Evolutionary conservation across 1,284 basidiomycete genomes (phyloP).

Genomic region (Grifola frondosa): DNA sequence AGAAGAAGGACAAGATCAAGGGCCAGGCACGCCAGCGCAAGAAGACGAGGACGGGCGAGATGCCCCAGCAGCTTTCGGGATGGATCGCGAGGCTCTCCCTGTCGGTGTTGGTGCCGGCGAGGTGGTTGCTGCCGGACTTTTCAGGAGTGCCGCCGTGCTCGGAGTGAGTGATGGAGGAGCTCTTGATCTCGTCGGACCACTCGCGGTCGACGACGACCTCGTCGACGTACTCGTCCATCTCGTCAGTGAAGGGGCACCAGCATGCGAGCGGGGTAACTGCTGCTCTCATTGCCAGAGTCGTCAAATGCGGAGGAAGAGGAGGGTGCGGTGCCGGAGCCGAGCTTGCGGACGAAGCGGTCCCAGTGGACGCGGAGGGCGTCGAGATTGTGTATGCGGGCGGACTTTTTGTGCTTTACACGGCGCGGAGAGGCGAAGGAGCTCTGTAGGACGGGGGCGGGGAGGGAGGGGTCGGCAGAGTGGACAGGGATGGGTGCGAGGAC

Average conservation of each 20-base stretch:
- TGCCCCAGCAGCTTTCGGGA: slow-evolving; percentile 33
- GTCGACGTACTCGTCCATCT: slow-evolving; percentile 48
- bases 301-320: slow-evolving; percentile 42
- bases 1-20: slow-evolving; percentile 49
- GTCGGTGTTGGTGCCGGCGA: slow-evolving; percentile 34
- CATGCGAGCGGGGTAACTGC: slow-evolving; percentile 25
- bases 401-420: slow-evolving; percentile 30
- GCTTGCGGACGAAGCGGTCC: slow-evolving; percentile 42
- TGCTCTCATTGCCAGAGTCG: slow-evolving; percentile 42
- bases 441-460: slow-evolving; percentile 22
- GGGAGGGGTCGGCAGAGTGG: slow-evolving; percentile 6
- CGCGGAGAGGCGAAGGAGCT: slow-evolving; percentile 12
- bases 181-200: slow-evolving; percentile 60
- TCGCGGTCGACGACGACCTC: slow-evolving; percentile 71
- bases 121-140: slow-evolving; percentile 41
- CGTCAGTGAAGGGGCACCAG: slow-evolving; percentile 23
- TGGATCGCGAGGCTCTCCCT: slow-evolving; percentile 30
- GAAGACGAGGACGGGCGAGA: slow-evolving; percentile 29
- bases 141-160: slow-evolving; percentile 48
- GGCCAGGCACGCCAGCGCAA: slow-evolving; percentile 45
- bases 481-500: slow-evolving; percentile 2
- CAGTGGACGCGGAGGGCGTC: slow-evolving; percentile 39
- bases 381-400: slow-evolving; percentile 37
- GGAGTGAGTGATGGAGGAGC: slow-evolving; percentile 45
- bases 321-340: slow-evolving; percentile 42